Evolutionary conservation across 345 rosid species (phyloP), one percentile per base, ranked within the genome.

Genomic region (Stellera chamaejasme): DNA sequence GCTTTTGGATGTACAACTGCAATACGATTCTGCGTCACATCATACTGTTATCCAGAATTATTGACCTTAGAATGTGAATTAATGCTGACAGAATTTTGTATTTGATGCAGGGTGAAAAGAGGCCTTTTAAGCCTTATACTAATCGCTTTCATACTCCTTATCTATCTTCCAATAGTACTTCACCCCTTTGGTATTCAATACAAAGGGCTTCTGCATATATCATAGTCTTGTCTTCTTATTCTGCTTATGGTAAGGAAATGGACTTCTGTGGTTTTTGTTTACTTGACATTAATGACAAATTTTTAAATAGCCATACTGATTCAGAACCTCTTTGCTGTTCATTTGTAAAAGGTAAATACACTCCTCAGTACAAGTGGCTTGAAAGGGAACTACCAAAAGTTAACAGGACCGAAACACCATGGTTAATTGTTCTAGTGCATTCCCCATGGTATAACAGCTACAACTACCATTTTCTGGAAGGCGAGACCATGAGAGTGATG

Each of bases 401-500:
- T 45, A 85, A 91, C 68, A 75, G 96, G 72, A 66, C 64, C 0
- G 92, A 88, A 79, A 88, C 96, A 16, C 96, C 98, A 4, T 91
- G 98, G 98, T 70, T 91, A 67, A 82, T 91, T 41, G 92, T 91
- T 65, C 61, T 80, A 10, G 15, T 80, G 81, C 98, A 91, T 73
- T 68, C 87, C 10, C 98, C 95, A 0, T 91, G 96, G 95, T 88
- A 91, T 60, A 91, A 91, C n/a, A 91, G 98, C 80, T 85, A 88
- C 59, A 74, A 82, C 73, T 82, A 91, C 46, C 98, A 91, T 71
- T 91, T 57, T 76, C 85, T 88, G 98, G 98, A 91, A 83, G 98
- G 95, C 0, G 96, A 91, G 71, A 79, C 77, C 69, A 91, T 91
- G 98, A 83, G 98, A 54, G 98, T 88, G 15, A 80, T 91, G 85